These are phyloP conservation scores for Candida neerlandica DNA, from an alignment of 1,139 yeast genomes.

Conservation along the genomic window DNA sequence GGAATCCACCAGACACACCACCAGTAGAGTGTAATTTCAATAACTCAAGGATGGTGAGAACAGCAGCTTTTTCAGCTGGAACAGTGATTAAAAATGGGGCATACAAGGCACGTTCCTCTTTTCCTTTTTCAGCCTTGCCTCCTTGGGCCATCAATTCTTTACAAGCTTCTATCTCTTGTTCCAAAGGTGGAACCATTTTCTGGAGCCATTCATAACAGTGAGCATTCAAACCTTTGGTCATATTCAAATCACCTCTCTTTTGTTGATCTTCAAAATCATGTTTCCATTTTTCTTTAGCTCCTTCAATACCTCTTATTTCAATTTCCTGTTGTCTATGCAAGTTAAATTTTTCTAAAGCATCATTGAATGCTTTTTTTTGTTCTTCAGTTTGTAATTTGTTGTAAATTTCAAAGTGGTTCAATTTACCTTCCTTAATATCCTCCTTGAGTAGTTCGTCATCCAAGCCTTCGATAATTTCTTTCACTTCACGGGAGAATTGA, in stretches of 20 bases:
- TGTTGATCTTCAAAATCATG: conserved; percentile 74
- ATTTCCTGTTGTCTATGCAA: conserved; percentile 72
- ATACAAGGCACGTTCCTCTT: conserved; percentile 59
- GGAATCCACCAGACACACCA: conserved; percentile 81
- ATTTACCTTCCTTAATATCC: conserved; percentile 11
- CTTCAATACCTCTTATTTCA: conserved; percentile 80
- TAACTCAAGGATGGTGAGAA: conserved; percentile 80
- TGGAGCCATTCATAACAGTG: conserved; percentile 80
- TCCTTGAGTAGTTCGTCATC: conserved; percentile 24
- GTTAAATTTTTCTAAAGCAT: conserved; percentile 67
- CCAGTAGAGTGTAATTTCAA: conserved; percentile 75
- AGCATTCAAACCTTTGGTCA: conserved; percentile 65
- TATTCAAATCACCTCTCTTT: conserved; percentile 59
- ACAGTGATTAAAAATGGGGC: conserved; percentile 79
- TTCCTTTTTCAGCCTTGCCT: conserved; percentile 22
- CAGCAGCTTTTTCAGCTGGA: conserved; percentile 78
- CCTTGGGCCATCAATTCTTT: conserved; percentile 29
- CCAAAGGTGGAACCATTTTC: conserved; percentile 67
- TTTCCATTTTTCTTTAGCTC: conserved; percentile 88
- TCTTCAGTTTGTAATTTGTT: conserved; percentile 51
- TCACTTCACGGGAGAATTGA: conserved; percentile 24
- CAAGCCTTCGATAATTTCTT: conserved; percentile 38
- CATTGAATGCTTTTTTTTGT: conserved; percentile 60
- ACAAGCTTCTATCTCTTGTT: conserved; percentile 62
- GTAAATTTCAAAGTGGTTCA: conserved; percentile 68